These are phyloP conservation scores for Claviceps fusiformis DNA, from an alignment of 2,329 filamentous ascomycete species.

Conservation along the genomic window DNA sequence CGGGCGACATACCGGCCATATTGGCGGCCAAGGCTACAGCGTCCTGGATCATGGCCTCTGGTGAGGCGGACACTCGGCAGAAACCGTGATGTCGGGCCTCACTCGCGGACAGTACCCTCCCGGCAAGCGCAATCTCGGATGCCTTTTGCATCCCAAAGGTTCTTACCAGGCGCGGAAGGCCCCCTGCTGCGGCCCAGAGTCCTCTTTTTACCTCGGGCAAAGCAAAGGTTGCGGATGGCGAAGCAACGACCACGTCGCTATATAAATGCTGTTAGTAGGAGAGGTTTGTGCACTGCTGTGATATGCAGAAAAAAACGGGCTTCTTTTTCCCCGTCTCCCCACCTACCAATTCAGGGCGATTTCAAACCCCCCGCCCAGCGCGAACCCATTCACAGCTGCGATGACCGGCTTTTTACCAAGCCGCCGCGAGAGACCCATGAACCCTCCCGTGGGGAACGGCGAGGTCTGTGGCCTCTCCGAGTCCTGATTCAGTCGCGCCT, in stretches of 20 bases:
- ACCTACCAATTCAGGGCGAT: constrained; percentile 39
- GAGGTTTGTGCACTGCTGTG: too few species aligned
- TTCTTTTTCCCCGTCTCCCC: neutral
- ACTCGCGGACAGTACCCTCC: constrained; percentile 28
- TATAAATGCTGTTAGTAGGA: neutral
- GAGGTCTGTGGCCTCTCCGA: constrained; percentile 5
- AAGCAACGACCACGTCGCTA: constrained; percentile 39
- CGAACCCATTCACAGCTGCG: constrained; percentile 44
- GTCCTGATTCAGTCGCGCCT: constrained; percentile 14
- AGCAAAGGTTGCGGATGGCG: constrained; percentile 35
- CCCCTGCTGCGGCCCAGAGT: constrained; percentile 39
- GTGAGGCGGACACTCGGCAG: constrained; percentile 24
- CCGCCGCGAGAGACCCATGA: constrained; percentile 36
- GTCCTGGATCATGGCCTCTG: constrained; percentile 22
- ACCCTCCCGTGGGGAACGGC: constrained; percentile 26
- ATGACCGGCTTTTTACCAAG: constrained; percentile 47
- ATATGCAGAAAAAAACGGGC: too few species aligned
- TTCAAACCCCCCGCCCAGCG: constrained; percentile 44
- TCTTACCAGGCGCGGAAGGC: constrained; percentile 35
- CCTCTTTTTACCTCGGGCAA: constrained; percentile 40
- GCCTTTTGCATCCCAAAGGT: constrained; percentile 31
- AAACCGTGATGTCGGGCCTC: constrained; percentile 15
- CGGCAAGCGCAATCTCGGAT: constrained; percentile 35
- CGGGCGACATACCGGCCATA: constrained; percentile 21
- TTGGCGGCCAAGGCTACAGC: constrained; percentile 21